A percentile compares a stretch with the other conserved stretches of the same genome.
Conservation (phyloP, 2,329 filamentous ascomycete genomes). For the Ilyonectria sp. region DNA sequence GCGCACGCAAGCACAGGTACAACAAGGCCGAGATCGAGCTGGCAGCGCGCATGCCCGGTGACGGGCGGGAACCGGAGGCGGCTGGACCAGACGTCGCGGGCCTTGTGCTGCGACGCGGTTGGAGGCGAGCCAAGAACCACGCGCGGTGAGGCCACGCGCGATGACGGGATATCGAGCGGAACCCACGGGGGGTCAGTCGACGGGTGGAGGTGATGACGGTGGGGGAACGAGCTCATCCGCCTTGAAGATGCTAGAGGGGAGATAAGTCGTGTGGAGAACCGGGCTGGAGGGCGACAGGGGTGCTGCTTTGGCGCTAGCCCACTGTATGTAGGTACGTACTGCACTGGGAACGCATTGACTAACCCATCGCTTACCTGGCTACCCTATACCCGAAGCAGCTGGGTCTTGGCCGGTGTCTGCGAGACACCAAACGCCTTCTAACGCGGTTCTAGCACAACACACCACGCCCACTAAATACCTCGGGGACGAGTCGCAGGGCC, state of each 20-base stretch:
- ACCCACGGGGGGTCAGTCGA: slow-evolving; percentile 39
- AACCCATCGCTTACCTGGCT: slow-evolving; percentile 12
- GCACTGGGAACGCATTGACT: background rate
- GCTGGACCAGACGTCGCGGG: background rate
- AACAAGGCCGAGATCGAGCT: background rate
- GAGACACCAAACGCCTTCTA: slow-evolving; percentile 11
- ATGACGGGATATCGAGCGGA: slow-evolving; percentile 37
- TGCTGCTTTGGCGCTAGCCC: background rate
- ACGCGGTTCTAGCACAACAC: slow-evolving; percentile 17
- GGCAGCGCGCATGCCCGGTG: background rate
- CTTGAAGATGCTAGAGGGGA: slow-evolving; percentile 24
- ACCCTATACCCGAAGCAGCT: slow-evolving; percentile 33
- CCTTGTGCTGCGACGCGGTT: slow-evolving; percentile 26
- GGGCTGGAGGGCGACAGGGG: slow-evolving; percentile 4
- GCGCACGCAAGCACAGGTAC: background rate
- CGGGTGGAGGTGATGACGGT: slow-evolving; percentile 40
- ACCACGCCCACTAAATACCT: background rate
- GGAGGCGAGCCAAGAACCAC: slow-evolving; percentile 14
- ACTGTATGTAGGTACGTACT: no score
- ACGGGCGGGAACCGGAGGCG: background rate
- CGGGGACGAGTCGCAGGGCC: background rate
- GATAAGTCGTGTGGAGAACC: slow-evolving; percentile 13
- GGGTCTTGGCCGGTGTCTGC: slow-evolving; percentile 8
- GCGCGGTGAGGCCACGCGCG: background rate
- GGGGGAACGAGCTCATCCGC: slow-evolving; percentile 38